Evolutionary conservation across 1,284 basidiomycete genomes (phyloP), one percentile per base, ranked within the genome.

Genomic region (Moniliophthora roreri): DNA sequence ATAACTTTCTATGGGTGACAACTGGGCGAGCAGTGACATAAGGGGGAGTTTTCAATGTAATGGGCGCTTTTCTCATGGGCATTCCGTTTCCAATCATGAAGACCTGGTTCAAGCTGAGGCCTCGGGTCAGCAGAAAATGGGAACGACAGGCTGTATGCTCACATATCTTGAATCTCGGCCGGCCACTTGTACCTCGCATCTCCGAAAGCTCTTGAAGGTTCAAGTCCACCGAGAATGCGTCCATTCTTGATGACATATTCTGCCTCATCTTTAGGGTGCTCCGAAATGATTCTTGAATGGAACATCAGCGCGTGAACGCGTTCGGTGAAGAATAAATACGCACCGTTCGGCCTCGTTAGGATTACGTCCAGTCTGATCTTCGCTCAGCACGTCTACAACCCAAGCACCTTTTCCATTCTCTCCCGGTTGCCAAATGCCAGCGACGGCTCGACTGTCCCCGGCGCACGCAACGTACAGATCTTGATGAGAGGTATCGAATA

Each of bases 301-400:
- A 44, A 24, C 13, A 47, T 32, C 37, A 49, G 45, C 54, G 62
- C 63, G 39, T 54, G 35, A 55, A 24, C 35, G 52, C 8, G 40
- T 26, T 36, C n/a, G 38, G 20, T 40, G 15, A 5, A 28, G 55
- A 46, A 23, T 24, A 26, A 13, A 3, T 5, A 39, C n/a, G 57
- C 70, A 89, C 89, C 89, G 79, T 67, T 77, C 77, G 28, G 83
- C 67, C 71, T 99, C 96, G 53, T 83, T 87, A 10, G 82, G 85
- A 67, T 96, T 98, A 56, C 92, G 82, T 24, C 94, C 96, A 9
- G 95, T 98, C 75, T 98, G 95, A 67, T 99, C 97, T 66, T 97
- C 91, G 34, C 84, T 92, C 55, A 99, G 78, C 18, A 93, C 91
- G 67, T 98, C 95, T 18, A 95, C 90, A 50, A 86, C 82, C 95